Conservation (phyloP, 208 protist species). For the Leishmania aethiopica region DNA sequence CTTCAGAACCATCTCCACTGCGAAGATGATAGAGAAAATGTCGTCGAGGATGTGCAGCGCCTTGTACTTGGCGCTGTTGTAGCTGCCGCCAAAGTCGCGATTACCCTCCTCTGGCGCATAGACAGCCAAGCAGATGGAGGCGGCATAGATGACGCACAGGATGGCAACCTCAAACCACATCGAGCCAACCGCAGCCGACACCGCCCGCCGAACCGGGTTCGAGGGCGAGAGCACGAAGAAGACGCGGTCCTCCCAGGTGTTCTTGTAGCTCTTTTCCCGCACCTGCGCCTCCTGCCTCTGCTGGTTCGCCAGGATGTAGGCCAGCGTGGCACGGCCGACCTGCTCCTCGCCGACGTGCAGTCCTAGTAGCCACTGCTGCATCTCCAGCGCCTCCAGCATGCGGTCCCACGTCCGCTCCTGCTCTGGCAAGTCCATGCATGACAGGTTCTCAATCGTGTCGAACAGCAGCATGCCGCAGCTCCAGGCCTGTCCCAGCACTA, state of each 20-base stretch:
- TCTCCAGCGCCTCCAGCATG: constrained; percentile 71
- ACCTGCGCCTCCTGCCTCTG: constrained; percentile 55
- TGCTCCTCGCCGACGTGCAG: constrained; percentile 92
- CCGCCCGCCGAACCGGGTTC: constrained; percentile 55
- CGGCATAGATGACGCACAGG: constrained; percentile 66
- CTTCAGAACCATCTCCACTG: constrained; percentile 89
- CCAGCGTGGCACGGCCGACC: constrained; percentile 86
- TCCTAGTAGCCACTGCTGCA: constrained; percentile 87
- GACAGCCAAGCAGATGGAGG: constrained; percentile 79
- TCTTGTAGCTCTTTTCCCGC: constrained; percentile 38
- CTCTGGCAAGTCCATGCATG: constrained; percentile 70
- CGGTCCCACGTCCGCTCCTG: constrained; percentile 75
- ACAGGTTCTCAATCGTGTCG: constrained; percentile 84
- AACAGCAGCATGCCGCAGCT: constrained; percentile 90
- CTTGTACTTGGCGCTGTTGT: constrained; percentile 75
- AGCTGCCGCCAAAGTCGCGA: constrained; percentile 60
- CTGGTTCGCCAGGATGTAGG: constrained; percentile 84
- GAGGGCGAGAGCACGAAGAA: constrained; percentile 68
- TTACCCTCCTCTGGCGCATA: constrained; percentile 63
- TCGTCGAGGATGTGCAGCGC: constrained; percentile 79
- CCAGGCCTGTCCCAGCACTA: constrained; percentile 88
- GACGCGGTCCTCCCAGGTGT: constrained; percentile 71
- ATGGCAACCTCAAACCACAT: constrained; percentile 72
- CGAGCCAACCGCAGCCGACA: constrained; percentile 56
- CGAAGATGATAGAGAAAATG: constrained; percentile 87